These are phyloP conservation scores for Tardiomyces depauwii DNA, from an alignment of 1,139 yeast species.

Conservation along the genomic window DNA sequence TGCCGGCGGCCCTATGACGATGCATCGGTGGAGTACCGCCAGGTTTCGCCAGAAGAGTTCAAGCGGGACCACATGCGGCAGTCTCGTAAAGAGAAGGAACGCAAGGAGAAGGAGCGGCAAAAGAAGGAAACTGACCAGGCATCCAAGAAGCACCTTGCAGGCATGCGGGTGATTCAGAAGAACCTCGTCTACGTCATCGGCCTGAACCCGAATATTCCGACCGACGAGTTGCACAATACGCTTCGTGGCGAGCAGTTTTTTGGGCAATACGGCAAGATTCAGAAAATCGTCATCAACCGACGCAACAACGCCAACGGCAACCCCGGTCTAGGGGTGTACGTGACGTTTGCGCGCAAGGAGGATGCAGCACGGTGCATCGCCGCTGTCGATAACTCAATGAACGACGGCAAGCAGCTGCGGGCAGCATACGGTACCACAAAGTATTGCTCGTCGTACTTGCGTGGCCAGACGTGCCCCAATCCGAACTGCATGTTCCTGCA, in stretches of 20 bases:
- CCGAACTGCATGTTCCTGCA: conserved; percentile 99
- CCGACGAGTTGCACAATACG: conserved; percentile 80
- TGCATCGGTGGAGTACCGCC: conserved; percentile 69
- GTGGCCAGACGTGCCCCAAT: conserved; percentile 95
- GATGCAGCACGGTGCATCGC: conserved; percentile 91
- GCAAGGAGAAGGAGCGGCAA: conserved; percentile 83
- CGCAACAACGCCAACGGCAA: conserved; percentile 41
- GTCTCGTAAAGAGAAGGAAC: conserved; percentile 73
- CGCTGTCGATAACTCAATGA: conserved; percentile 87
- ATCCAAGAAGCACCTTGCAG: conserved; percentile 85
- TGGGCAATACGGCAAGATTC: conserved; percentile 95
- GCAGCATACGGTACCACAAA: conserved; percentile 99
- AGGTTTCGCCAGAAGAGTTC: conserved; percentile 73
- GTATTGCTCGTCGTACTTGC: conserved; percentile 87
- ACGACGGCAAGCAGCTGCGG: conserved; percentile 75
- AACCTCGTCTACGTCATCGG: conserved; percentile 96
- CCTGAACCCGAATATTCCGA: conserved; percentile 77
- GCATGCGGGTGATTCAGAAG: conserved; percentile 95
- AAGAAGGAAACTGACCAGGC: conserved; percentile 80
- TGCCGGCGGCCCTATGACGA: conserved; percentile 93
- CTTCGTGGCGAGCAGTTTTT: conserved; percentile 87
- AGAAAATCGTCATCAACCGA: conserved; percentile 85
- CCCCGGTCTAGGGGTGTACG: conserved; percentile 90
- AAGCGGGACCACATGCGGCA: conserved; percentile 60
- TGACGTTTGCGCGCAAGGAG: conserved; percentile 84